These are phyloP conservation scores for Neoboletus subvelutipes DNA, from an alignment of 768 basidiomycete genomes.

Conservation along the genomic window DNA sequence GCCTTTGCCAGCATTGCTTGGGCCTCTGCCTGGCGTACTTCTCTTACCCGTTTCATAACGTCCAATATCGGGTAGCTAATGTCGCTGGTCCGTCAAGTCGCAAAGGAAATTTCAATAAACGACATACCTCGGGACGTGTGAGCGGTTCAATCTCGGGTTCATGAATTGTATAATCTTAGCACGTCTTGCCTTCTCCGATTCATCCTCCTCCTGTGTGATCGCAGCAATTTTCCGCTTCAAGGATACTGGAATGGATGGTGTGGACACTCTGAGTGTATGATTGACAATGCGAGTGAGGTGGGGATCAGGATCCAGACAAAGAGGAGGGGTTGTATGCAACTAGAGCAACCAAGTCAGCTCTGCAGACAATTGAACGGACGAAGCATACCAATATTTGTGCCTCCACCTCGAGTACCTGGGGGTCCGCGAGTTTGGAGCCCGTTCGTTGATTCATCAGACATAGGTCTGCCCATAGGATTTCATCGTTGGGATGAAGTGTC, in stretches of 20 bases:
- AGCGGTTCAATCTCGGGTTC: conserved; percentile 55
- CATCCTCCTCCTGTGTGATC: conserved; percentile 73
- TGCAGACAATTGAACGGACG: background rate
- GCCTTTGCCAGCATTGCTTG: conserved; percentile 25
- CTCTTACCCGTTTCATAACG: conserved; percentile 35
- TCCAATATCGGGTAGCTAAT: conserved; percentile 61
- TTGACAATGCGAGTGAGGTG: conserved; percentile 77
- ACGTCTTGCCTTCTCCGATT: conserved; percentile 68
- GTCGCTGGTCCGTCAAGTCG: conserved; percentile 2
- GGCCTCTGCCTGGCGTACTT: conserved; percentile 27
- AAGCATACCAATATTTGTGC: conserved; percentile 64
- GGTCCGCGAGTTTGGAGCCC: conserved; percentile 65
- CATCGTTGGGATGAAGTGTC: conserved; percentile 73
- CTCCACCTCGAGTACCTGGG: conserved; percentile 71
- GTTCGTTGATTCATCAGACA: conserved; percentile 63
- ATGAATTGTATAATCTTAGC: conserved; percentile 78
- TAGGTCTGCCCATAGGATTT: conserved; percentile 78
- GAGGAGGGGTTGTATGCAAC: conserved; percentile 71
- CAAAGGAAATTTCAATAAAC: background rate
- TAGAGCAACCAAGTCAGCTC: conserved; percentile 30
- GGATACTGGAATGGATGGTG: conserved; percentile 68
- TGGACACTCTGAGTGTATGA: conserved; percentile 67
- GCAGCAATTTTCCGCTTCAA: conserved; percentile 75
- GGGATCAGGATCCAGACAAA: conserved; percentile 80
- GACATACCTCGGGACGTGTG: conserved; percentile 50